phyloP scores from a whole-genome alignment of 805 yeast genomes.

The Lachancea kluyveri region DNA sequence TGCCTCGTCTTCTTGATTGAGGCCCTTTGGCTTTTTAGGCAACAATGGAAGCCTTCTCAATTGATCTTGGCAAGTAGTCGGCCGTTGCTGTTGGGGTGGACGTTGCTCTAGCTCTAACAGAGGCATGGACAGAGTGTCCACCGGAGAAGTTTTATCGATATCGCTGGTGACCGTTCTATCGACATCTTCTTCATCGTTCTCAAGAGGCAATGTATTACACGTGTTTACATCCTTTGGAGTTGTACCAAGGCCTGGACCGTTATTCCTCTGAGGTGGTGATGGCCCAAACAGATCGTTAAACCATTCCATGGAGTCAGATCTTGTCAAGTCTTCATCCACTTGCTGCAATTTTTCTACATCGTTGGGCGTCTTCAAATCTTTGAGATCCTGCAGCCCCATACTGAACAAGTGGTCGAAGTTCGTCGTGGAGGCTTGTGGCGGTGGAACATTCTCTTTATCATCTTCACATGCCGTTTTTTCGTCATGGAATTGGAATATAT shows the following conservation, averaged over 20 bases:
- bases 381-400: slow-evolving; percentile 6
- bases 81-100: too few species aligned
- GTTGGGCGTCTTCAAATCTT: slow-evolving; percentile 8
- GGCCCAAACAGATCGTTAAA: slow-evolving; percentile 8
- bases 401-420: slow-evolving; percentile 7
- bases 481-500: slow-evolving; percentile 3
- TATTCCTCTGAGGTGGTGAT: slow-evolving; percentile 1
- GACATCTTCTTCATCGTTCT: slow-evolving; percentile 10
- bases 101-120: slow-evolving; percentile 26
- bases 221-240: slow-evolving; percentile 9
- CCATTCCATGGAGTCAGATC: slow-evolving; percentile 8
- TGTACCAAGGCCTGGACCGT: slow-evolving; percentile 1
- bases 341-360: slow-evolving; percentile 5
- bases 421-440: slow-evolving; percentile 1
- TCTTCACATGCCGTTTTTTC: slow-evolving; percentile 9
- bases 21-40: slow-evolving; percentile 1
- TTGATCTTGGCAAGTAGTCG: slow-evolving; percentile 23
- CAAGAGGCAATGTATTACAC: slow-evolving; percentile 16
- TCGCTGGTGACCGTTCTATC: slow-evolving; percentile 15
- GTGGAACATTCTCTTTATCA: slow-evolving; percentile 27
- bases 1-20: slow-evolving; percentile 7
- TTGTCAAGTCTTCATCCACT: slow-evolving; percentile 3
- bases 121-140: slow-evolving; percentile 31
- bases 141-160: slow-evolving; percentile 28
- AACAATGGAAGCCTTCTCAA: slow-evolving; percentile 25